phyloP scores from a whole-genome alignment of 2,329 filamentous ascomycete genomes.

The Colletotrichum caudatum region DNA sequence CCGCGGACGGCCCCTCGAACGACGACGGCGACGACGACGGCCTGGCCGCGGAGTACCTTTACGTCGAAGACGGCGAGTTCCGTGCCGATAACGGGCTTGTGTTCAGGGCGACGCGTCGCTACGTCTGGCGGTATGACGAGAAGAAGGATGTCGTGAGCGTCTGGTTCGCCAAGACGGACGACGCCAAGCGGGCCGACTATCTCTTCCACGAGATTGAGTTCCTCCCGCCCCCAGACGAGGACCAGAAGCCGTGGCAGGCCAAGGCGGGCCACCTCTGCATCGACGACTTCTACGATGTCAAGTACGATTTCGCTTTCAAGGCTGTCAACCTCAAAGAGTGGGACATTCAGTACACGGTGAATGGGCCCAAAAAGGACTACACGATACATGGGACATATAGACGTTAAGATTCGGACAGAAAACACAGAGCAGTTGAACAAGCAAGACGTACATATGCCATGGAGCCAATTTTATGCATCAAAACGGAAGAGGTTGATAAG shows the following conservation, averaged over 20 bases:
- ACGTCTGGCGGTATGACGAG: constrained; percentile 79
- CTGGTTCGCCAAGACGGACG: constrained; percentile 78
- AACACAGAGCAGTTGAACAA: not conserved
- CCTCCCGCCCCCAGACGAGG: constrained; percentile 50
- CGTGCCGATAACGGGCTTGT: constrained; percentile 65
- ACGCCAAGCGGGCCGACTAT: constrained; percentile 73
- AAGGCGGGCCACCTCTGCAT: constrained; percentile 77
- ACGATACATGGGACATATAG: constrained; percentile 67
- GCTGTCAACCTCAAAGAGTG: constrained; percentile 69
- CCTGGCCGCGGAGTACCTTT: constrained; percentile 71
- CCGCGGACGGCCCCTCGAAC: constrained; percentile 20
- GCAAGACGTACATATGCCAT: too few species aligned
- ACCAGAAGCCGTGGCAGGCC: constrained; percentile 68
- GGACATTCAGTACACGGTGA: constrained; percentile 73
- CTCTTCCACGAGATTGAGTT: constrained; percentile 82
- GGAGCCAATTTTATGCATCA: not conserved
- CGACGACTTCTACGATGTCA: constrained; percentile 77
- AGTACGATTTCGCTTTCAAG: constrained; percentile 74
- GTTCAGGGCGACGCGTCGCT: constrained; percentile 73
- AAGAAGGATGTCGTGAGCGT: constrained; percentile 71
- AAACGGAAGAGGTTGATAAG: not conserved
- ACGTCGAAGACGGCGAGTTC: constrained; percentile 76
- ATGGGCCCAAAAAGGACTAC: constrained; percentile 81
- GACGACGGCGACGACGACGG: constrained; percentile 46
- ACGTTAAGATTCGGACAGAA: constrained; percentile 47